phyloP scores from a whole-genome alignment of 1,139 yeast genomes.

The Debaryomycetaceae sp. region DNA sequence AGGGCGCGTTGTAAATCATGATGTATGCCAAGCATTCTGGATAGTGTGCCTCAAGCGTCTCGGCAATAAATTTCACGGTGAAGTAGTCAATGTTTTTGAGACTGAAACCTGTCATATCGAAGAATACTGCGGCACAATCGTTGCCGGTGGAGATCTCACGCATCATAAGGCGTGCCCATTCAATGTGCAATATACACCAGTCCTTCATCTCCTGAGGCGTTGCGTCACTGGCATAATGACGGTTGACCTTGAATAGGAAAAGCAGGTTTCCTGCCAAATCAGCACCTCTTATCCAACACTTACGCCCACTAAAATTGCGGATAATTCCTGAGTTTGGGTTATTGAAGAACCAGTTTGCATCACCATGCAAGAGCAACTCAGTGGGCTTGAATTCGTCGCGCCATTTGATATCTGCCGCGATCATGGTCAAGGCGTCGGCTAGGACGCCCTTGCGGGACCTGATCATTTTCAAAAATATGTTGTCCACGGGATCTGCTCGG shows the following conservation, averaged over 20 bases:
- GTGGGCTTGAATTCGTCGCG: conserved; percentile 53
- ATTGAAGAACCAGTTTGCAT: conserved; percentile 27
- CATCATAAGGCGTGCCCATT: conserved; percentile 60
- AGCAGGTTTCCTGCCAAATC: conserved; percentile 67
- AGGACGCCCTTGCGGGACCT: conserved; percentile 75
- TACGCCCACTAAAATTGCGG: conserved; percentile 49
- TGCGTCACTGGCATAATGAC: conserved; percentile 70
- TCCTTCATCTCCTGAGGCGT: conserved; percentile 62
- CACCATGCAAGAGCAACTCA: conserved; percentile 56
- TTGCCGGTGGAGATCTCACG: conserved; percentile 44
- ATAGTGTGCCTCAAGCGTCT: conserved; percentile 79
- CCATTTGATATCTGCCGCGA: conserved; percentile 67
- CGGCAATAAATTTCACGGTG: conserved; percentile 74
- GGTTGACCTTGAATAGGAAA: conserved; percentile 65
- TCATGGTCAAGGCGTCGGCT: conserved; percentile 60
- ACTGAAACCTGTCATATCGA: conserved; percentile 72
- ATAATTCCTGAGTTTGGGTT: conserved; percentile 39
- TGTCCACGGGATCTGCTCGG: conserved; percentile 70
- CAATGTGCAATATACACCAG: conserved; percentile 65
- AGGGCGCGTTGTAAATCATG: conserved; percentile 82
- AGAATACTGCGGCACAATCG: conserved; percentile 69
- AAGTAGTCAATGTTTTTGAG: conserved; percentile 79
- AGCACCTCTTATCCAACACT: conserved; percentile 61
- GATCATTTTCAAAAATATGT: conserved; percentile 57
- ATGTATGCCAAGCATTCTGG: conserved; percentile 80